Base-by-base conservation (phyloP, 1,284 basidiomycete species). In the Boletus hoseneyae region DNA sequence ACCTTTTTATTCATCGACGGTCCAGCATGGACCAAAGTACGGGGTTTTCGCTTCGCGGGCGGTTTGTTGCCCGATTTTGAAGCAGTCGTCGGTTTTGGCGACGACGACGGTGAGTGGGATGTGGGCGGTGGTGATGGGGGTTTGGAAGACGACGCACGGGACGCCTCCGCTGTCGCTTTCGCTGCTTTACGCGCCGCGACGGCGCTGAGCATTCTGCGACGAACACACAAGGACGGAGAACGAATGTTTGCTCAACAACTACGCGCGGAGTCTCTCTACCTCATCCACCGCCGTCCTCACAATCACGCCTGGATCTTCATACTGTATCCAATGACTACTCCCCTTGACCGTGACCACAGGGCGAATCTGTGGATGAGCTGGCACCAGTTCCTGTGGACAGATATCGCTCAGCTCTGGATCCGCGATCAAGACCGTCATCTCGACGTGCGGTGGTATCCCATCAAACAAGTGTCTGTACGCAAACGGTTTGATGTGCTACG, bases 171-270 rank as follows among this genome's bases (percentile, higher is more conserved):
- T 41, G 51, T 49, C 25, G 44, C 49, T 32, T 47, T 54, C 11
- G 51, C 51, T 21, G 62, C 62, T 42, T 63, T 66, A 38, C 62
- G 63, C 19, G 53, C 64, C 2, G 62, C 65, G 27, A 64, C 45
- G 2, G 62, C 64, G 37, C 62, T 66, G 41, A 64, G 54, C 63
- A 66, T 37, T 65, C 5, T 12, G 10, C 23, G 23, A 4, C 19
- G 21, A n/a, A 10, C 10, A 21, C 19, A 40, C 21, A 36, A 55
- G 15, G 36, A 57, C n/a, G n/a, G 21, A 25, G 23, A 25, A 25
- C 23, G 6, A 25, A 25, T 25, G 5, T 25, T 25, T 25, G 23
- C 23, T 7, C 10, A 30, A 30, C 12, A 4, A 30, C 29, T 30
- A 30, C 10, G 29, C 29, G 23, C 23, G 23, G 10, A 50, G 42